Evolutionary conservation across 345 rosid genomes (phyloP), one percentile per base, ranked within the genome.

Genomic region (Conringia planisiliqua): DNA sequence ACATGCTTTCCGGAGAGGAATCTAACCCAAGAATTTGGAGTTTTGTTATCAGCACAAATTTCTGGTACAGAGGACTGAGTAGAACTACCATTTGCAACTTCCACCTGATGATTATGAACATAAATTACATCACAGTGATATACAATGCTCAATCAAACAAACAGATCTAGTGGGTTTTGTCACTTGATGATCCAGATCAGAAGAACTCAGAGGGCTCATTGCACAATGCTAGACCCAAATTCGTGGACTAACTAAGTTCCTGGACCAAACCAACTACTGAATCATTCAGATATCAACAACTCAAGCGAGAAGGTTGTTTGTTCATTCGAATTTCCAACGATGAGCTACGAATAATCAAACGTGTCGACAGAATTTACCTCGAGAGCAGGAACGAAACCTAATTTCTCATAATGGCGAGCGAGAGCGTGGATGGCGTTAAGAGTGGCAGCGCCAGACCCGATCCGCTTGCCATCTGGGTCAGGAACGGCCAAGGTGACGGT

Each of bases 361-460:
- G 14, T 30, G 30, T 27, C 24, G 38, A 29, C 46, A 60, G 1
- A 62, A 42, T 33, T 47, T 81, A 86, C 88, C 87, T 83, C 77
- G 2, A 63, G 73, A 14, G 26, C 72, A 52, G 69, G 70, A 78
- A 75, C 48, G 46, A 77, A 71, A 1, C 83, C 80, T 47, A 79
- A 64, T 4, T 77, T 58, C 33, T 74, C 74, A 43, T 85, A 90
- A 79, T 85, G 89, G 32, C 47, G 71, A 20, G 93, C 84, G 12
- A 95, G 93, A 62, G 97, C 92, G 52, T 65, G 67, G 65, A 95
- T 79, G 74, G 99, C 97, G 52, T 95, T 87, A 78, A 95, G 94
- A 55, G 98, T 95, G 55, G 98, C 99, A 29, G 97, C 97, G 4
- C 99, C 98, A 30, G 99, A 95, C 11, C 98, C 97, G 75, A 92